Conservation (phyloP, 805 yeast species). For the Ogataea kodamae region DNA sequence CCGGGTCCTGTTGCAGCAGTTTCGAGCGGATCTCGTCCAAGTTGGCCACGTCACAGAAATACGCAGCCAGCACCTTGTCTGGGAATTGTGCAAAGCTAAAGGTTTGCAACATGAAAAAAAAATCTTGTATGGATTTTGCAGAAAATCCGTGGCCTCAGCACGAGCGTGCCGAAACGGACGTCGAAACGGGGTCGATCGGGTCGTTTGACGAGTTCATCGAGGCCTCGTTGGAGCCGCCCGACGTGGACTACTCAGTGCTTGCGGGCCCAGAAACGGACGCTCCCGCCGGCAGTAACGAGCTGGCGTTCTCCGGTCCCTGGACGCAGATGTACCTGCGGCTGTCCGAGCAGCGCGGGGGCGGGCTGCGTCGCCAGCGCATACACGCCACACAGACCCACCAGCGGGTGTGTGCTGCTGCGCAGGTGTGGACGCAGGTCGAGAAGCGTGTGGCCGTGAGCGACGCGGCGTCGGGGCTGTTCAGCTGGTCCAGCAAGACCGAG, state of each 20-base stretch:
- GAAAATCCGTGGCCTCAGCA: conserved; percentile 14
- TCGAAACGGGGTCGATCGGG: background rate
- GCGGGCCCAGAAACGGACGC: background rate
- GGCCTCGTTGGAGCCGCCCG: background rate
- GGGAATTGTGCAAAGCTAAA: conserved; percentile 22
- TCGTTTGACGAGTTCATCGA: no score
- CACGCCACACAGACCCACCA: conserved; percentile 9
- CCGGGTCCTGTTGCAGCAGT: conserved; percentile 42
- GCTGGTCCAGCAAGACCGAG: conserved; percentile 18
- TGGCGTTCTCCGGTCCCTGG: conserved; percentile 4
- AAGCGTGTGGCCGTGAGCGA: conserved; percentile 22
- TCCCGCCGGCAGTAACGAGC: background rate
- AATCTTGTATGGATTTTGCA: conserved; percentile 8
- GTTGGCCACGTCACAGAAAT: conserved; percentile 46
- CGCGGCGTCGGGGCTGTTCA: conserved; percentile 15
- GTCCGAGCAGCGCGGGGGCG: conserved; percentile 2
- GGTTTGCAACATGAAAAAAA: conserved; percentile 10
- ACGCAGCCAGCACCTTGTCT: conserved; percentile 24
- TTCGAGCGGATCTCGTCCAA: conserved; percentile 42
- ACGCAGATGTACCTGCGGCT: conserved; percentile 1
- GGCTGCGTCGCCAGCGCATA: background rate
- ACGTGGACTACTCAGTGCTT: background rate
- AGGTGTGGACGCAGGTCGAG: conserved; percentile 29
- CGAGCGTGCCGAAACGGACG: no score
- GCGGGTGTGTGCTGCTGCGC: conserved; percentile 12